A percentile compares a stretch with the other conserved stretches of the same genome.
These are phyloP conservation scores for Leccinum olivaceopallidum DNA, from an alignment of 768 basidiomycete species.

Conservation along the genomic window DNA sequence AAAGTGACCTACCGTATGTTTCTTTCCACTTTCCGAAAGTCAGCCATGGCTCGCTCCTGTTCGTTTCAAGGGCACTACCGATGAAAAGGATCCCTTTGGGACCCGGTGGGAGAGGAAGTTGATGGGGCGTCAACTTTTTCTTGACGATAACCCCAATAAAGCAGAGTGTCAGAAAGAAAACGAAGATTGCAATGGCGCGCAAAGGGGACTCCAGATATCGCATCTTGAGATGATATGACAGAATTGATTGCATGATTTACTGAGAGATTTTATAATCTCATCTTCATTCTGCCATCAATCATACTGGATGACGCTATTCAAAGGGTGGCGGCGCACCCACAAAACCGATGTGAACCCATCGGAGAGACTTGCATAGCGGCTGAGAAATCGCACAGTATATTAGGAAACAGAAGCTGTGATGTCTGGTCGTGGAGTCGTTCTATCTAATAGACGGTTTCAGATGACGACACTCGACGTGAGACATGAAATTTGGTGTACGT, in stretches of 20 bases:
- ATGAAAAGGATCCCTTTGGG: slow-evolving; percentile 30
- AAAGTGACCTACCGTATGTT: slow-evolving; percentile 28
- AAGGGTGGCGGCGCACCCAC: background rate
- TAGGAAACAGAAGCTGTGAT: background rate
- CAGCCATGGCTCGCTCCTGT: slow-evolving; percentile 31
- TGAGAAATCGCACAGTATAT: background rate
- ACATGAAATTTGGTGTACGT: slow-evolving; percentile 5
- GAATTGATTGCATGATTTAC: background rate
- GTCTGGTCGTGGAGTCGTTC: background rate
- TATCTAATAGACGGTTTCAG: slow-evolving; percentile 7
- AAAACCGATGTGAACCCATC: background rate
- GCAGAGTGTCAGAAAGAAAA: slow-evolving; percentile 4
- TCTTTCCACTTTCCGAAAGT: slow-evolving; percentile 34
- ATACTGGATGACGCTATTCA: background rate
- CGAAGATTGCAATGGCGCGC: background rate
- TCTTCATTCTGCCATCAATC: background rate
- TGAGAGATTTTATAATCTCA: slow-evolving; percentile 9
- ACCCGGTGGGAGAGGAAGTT: slow-evolving; percentile 29
- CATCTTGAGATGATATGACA: slow-evolving; percentile 7
- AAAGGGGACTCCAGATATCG: background rate
- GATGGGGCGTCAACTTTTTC: slow-evolving; percentile 15
- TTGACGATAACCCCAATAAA: background rate
- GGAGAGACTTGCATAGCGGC: background rate
- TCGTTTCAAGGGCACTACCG: slow-evolving; percentile 28
- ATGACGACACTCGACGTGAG: slow-evolving; percentile 2